Evolutionary conservation across 176 grass and related monocot genomes (phyloP).

Genomic region (Raddia distichophylla): DNA sequence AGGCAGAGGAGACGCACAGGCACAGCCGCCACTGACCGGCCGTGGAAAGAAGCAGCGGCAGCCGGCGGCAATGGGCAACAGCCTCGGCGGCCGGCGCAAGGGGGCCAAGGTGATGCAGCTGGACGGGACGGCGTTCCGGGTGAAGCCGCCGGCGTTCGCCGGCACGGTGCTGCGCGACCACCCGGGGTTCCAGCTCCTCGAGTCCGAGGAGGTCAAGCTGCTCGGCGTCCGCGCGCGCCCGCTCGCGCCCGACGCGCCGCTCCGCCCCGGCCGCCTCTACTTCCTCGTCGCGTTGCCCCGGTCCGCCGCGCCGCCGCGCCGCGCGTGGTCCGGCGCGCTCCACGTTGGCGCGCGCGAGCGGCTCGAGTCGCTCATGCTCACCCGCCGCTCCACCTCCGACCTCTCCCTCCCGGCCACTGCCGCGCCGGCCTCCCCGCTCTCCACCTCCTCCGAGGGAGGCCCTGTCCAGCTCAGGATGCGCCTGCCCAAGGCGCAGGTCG

Average conservation of each 20-base stretch:
- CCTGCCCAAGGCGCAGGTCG: slow-evolving; percentile 76
- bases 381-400: slow-evolving; percentile 84
- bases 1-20: slow-evolving; percentile 8
- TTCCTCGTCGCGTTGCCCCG: slow-evolving; percentile 83
- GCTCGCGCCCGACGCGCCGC: slow-evolving; percentile 52
- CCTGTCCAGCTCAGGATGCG: slow-evolving; percentile 60
- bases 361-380: slow-evolving; percentile 89
- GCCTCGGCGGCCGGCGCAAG: slow-evolving; percentile 66
- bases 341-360: slow-evolving; percentile 76
- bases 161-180: slow-evolving; percentile 63
- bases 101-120: slow-evolving; percentile 97
- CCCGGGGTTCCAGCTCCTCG: slow-evolving; percentile 65
- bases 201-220: slow-evolving; percentile 76
- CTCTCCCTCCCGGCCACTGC: slow-evolving; percentile 47
- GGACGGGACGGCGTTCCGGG: slow-evolving; percentile 77
- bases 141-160: slow-evolving; percentile 68
- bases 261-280: slow-evolving; percentile 72
- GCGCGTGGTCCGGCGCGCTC: slow-evolving; percentile 79
- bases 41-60: not conserved
- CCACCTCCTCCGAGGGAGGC: slow-evolving; percentile 45
- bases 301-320: slow-evolving; percentile 41
- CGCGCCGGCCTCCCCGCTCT: slow-evolving; percentile 41
- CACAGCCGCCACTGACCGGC: not conserved
- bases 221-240: slow-evolving; percentile 64
- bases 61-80: slow-evolving; percentile 77